A percentile compares a stretch with the other conserved stretches of the same genome.
Evolutionary conservation across 805 yeast genomes (phyloP).

Genomic region (Wickerhamiella alocasiicola): DNA sequence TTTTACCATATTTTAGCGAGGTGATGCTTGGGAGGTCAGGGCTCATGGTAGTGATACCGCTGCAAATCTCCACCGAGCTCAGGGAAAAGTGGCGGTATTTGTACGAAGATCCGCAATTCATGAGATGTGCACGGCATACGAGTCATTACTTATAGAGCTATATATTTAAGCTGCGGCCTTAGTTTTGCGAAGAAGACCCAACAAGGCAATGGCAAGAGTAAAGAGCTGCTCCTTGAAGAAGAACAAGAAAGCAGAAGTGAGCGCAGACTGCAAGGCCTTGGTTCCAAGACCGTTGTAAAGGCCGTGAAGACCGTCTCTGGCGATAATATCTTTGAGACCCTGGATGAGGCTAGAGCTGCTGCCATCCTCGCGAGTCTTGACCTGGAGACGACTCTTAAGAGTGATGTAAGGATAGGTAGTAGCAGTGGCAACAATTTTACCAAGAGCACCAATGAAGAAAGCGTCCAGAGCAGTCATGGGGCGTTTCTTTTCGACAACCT

Average conservation of each 20-base stretch:
- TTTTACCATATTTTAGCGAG: slow-evolving; percentile 2
- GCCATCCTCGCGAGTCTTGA: slow-evolving; percentile 33
- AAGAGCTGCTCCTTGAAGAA: slow-evolving; percentile 82
- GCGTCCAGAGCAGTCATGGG: slow-evolving; percentile 61
- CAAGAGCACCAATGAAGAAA: slow-evolving; percentile 75
- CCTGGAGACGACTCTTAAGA: slow-evolving; percentile 76
- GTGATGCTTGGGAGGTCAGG: slow-evolving; percentile 5
- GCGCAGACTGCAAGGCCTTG: slow-evolving; percentile 69
- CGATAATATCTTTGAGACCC: slow-evolving; percentile 42
- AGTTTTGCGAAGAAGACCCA: slow-evolving; percentile 31
- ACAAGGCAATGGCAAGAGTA: slow-evolving; percentile 40
- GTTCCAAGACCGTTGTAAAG: slow-evolving; percentile 73
- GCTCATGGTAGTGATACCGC: not conserved
- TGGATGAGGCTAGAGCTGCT: slow-evolving; percentile 20
- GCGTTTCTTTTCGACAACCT: slow-evolving; percentile 43
- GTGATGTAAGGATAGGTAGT: slow-evolving; percentile 86
- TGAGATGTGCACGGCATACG: not conserved
- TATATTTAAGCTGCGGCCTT: not conserved
- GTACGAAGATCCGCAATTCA: not conserved
- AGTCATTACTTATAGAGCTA: not conserved
- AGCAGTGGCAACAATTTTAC: slow-evolving; percentile 79
- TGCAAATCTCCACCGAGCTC: not conserved
- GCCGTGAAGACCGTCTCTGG: slow-evolving; percentile 60
- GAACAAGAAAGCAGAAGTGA: slow-evolving; percentile 82
- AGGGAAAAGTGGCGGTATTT: not conserved